Evolutionary conservation across 805 yeast genomes (phyloP).

Genomic region (Priceomyces carsonii): DNA sequence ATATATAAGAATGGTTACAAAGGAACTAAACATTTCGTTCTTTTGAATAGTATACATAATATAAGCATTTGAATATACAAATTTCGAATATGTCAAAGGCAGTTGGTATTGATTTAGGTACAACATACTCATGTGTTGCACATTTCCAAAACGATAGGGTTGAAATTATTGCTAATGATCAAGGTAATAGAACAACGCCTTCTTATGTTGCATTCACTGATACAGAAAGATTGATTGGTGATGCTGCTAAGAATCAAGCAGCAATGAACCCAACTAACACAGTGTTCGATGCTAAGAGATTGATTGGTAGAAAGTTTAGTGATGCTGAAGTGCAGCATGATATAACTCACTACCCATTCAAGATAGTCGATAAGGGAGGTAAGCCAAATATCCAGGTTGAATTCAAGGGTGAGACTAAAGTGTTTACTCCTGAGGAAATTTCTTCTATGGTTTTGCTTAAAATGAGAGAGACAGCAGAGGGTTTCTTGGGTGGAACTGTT

Average conservation of each 20-base stretch:
- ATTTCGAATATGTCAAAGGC: slow-evolving; percentile 47
- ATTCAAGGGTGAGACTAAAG: slow-evolving; percentile 80
- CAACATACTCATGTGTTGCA: slow-evolving; percentile 95
- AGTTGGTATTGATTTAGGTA: slow-evolving; percentile 92
- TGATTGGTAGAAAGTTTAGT: slow-evolving; percentile 84
- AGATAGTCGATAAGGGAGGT: slow-evolving; percentile 68
- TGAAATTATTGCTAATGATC: slow-evolving; percentile 95
- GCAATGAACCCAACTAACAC: slow-evolving; percentile 91
- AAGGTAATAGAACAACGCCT: slow-evolving; percentile 98
- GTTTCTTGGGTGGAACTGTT: slow-evolving; percentile 55
- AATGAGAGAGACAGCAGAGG: slow-evolving; percentile 92
- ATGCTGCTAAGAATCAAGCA: slow-evolving; percentile 97
- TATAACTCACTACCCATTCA: slow-evolving; percentile 73
- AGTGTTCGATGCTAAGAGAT: slow-evolving; percentile 88
- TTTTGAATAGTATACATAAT: background rate
- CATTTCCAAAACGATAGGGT: slow-evolving; percentile 90
- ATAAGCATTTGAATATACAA: background rate
- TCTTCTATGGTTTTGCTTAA: slow-evolving; percentile 89
- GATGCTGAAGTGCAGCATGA: slow-evolving; percentile 75
- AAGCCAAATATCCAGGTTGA: slow-evolving; percentile 83
- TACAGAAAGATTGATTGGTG: slow-evolving; percentile 91
- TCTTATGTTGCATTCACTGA: slow-evolving; percentile 95
- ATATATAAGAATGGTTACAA: slow-evolving; percentile 3
- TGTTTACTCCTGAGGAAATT: slow-evolving; percentile 92
- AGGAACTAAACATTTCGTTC: background rate